Evolutionary conservation across 1,139 yeast species (phyloP).

Genomic region (Saccharomyces pastorianus): DNA sequence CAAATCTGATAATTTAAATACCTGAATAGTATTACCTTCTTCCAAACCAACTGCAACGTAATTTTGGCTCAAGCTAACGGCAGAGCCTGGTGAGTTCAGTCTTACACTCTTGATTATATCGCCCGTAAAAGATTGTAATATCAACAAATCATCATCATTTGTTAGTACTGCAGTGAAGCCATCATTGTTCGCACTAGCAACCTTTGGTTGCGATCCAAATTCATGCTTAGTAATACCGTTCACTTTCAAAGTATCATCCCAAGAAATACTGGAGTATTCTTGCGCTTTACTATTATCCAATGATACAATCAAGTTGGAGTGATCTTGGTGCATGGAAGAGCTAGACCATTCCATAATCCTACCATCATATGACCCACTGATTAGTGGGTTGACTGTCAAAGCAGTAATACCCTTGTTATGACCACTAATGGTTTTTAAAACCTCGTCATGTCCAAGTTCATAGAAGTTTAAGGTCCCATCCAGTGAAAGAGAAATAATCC

Average conservation of each 20-base stretch:
- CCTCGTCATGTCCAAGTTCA: conserved; percentile 28
- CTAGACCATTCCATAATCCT: conserved; percentile 51
- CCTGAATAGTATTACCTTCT: conserved; percentile 32
- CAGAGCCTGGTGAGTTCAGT: conserved; percentile 37
- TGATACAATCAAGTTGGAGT: conserved; percentile 52
- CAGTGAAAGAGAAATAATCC: conserved; percentile 58
- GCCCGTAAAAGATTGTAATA: conserved; percentile 24
- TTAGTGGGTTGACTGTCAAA: conserved; percentile 34
- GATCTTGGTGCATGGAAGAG: conserved; percentile 38
- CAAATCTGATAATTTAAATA: conserved; percentile 35
- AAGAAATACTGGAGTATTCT: conserved; percentile 49
- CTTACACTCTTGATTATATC: conserved; percentile 24
- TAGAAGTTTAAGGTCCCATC: conserved; percentile 57
- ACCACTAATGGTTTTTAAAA: conserved; percentile 49
- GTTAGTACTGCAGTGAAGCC: conserved; percentile 34
- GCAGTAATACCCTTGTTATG: conserved; percentile 79
- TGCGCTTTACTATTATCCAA: conserved; percentile 25
- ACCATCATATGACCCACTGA: conserved; percentile 84
- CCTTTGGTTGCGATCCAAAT: conserved; percentile 60
- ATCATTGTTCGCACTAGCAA: conserved; percentile 34
- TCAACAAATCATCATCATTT: conserved; percentile 26
- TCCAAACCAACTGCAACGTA: conserved; percentile 46
- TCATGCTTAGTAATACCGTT: conserved; percentile 26
- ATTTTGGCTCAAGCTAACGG: conserved; percentile 36
- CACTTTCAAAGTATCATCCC: conserved; percentile 76